Evolutionary conservation across 805 yeast species (phyloP), one percentile per base, ranked within the genome.

Genomic region (Nakazawaea laoshanensis): DNA sequence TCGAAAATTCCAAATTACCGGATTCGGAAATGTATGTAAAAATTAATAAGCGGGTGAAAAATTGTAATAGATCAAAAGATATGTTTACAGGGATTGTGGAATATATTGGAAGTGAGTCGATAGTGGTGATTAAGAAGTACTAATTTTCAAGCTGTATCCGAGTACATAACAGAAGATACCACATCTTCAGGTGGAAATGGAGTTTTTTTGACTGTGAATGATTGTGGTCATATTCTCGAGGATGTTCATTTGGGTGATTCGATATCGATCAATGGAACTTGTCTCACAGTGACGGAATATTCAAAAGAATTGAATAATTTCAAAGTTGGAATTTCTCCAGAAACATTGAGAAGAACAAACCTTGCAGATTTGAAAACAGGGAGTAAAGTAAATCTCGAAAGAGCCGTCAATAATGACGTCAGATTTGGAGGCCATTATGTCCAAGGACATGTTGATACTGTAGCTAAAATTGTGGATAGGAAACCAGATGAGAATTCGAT

Each of bases 11-110:
- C 19, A 7, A 27, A 27, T 29, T 33, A 27, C 24, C 18, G 28
- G 11, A 23, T 24, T 33, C 32, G 11, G 10, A 23, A 5, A 14
- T 23, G 5, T 22, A 20, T 17, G 28, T 24, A 29, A 26, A 4
- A 11, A 5, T 24, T 12, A 10, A 25, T n/a, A 13, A 26, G 14
- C 19, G 8, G n/a, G 7, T 19, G 13, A 11, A 5, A 4, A 19
- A 22, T 24, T 24, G 10, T 14, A 11, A 7, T 20, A 20, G 7
- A 20, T 20, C 11, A 7, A 20, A n/a, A 4, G 43, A 19, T 30
- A 88, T 89, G 98, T 89, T 89, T 47, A 89, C 98, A 0, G 98
- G 98, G 19, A 74, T 89, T 28, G 94, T 89, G 3, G 98, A 89
- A 52, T 64, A 65, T 23, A 74, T 87, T 19, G 97, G 96, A 7